Base-by-base conservation (phyloP, 2,329 filamentous ascomycete species). In the Tolypocladium sp. region DNA sequence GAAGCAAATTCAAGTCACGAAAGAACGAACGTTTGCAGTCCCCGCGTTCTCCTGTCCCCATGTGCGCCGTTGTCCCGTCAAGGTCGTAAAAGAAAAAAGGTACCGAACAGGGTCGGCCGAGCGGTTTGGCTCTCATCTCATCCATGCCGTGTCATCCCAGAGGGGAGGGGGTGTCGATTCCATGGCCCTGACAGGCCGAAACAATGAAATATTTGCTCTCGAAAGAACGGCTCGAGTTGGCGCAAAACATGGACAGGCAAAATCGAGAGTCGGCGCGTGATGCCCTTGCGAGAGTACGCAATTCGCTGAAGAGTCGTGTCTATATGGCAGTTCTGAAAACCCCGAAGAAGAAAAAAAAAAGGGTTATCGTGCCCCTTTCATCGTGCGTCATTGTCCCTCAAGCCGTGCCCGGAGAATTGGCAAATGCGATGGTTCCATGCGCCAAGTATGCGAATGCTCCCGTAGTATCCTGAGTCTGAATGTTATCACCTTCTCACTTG, bases 381-480 rank as follows among this genome's bases (percentile, higher is more conserved):
- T 66, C 63, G 63, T 64, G 20, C 25, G 35, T 51, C 41, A 35
- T 59, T 33, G 41, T 51, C 41, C 37, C 54, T 56, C 56, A 56
- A 44, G n/a, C 52, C 37, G 59, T 55, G 63, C 63, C 65, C 62
- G 62, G 64, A 60, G 64, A 65, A 49, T 59, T 60, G 60, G 58
- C 63, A 67, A 63, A 68, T 58, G 51, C 55, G 15, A 58, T 56
- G 52, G n/a, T 66, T 66, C 68, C 68, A 63, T 68, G 64, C 69
- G 67, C 68, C 68, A 62, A 67, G 66, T 65, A 70, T 68, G 68
- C 68, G 67, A 70, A 69, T 67, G 63, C 65, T 58, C 51, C 49
- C 56, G 25, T 58, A 25, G 59, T 58, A 60, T 60, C 56, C 56
- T 58, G 56, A 57, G 25, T 57, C 25, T 51, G 41, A 15, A 41